Conservation (phyloP, 352 stramenopile species). For the Phytophthora agathidicida region DNA sequence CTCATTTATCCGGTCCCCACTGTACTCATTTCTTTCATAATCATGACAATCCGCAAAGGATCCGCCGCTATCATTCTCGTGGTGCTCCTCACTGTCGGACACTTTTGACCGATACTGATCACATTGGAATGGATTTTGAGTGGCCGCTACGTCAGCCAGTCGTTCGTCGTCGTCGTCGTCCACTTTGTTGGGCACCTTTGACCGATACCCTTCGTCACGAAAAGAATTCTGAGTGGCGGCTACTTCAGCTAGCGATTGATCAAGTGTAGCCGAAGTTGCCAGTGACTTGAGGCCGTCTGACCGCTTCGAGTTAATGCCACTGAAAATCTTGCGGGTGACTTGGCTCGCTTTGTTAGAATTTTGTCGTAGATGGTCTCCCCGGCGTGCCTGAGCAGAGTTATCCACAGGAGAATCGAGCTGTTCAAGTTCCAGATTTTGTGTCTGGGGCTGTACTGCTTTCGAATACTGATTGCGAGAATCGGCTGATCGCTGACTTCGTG, state of each 20-base stretch:
- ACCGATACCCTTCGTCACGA: slow-evolving; percentile 9
- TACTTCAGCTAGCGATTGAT: slow-evolving; percentile 27
- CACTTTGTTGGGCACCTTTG: too few relatives aligned
- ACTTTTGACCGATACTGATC: slow-evolving; percentile 6
- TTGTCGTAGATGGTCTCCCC: not conserved
- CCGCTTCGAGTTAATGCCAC: slow-evolving; percentile 2
- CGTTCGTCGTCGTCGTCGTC: too few relatives aligned
- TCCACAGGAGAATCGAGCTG: not conserved
- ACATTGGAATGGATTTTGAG: slow-evolving; percentile 25
- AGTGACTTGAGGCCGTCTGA: slow-evolving; percentile 10
- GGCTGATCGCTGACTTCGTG: slow-evolving; percentile 15
- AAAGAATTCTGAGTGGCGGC: slow-evolving; percentile 28
- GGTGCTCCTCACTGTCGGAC: slow-evolving; percentile 4
- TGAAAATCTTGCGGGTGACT: slow-evolving; percentile 2
- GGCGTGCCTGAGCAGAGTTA: not conserved
- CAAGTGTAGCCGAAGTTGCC: slow-evolving; percentile 12
- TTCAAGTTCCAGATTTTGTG: too few relatives aligned
- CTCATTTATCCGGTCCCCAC: not conserved
- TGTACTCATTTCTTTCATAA: slow-evolving; percentile 6
- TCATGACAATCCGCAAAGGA: not conserved
- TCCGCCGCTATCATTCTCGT: not conserved
- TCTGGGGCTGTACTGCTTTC: not conserved
- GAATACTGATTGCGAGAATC: not conserved
- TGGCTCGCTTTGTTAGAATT: not conserved
- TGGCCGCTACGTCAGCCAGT: slow-evolving; percentile 20